Percentiles rank a stretch among this genome's conserved stretches.
Conservation (phyloP, 352 stramenopile genomes). For the Phytophthora foliorum region DNA sequence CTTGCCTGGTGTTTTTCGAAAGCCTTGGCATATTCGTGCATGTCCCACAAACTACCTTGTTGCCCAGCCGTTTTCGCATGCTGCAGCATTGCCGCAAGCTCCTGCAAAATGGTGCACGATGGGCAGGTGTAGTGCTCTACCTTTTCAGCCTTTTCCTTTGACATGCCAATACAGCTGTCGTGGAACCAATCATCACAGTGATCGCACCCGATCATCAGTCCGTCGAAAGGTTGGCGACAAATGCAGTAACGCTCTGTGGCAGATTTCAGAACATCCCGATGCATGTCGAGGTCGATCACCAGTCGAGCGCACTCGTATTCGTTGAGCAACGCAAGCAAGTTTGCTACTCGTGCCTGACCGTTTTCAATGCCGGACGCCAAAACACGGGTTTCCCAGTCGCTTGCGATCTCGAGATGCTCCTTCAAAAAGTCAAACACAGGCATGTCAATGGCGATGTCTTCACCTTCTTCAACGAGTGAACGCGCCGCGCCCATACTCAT, state of each 20-base stretch:
- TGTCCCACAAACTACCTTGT: slow-evolving; percentile 84
- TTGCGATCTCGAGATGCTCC: slow-evolving; percentile 80
- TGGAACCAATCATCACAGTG: slow-evolving; percentile 93
- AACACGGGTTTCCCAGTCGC: slow-evolving; percentile 85
- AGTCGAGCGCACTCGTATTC: slow-evolving; percentile 84
- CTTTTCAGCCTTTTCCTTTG: slow-evolving; percentile 94
- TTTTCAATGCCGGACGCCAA: slow-evolving; percentile 80
- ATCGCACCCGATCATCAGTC: slow-evolving; percentile 92
- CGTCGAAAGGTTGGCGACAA: slow-evolving; percentile 92
- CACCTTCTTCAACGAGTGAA: slow-evolving; percentile 82
- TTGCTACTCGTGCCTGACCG: slow-evolving; percentile 79
- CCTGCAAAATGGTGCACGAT: slow-evolving; percentile 93
- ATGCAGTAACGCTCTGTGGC: slow-evolving; percentile 93
- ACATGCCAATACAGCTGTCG: slow-evolving; percentile 91
- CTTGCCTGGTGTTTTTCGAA: slow-evolving; percentile 86
- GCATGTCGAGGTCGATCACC: slow-evolving; percentile 90
- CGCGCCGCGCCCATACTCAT: slow-evolving; percentile 70
- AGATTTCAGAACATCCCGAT: slow-evolving; percentile 92
- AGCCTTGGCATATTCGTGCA: slow-evolving; percentile 84
- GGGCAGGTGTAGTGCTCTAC: slow-evolving; percentile 97
- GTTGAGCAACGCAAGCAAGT: slow-evolving; percentile 73
- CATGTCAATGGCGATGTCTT: slow-evolving; percentile 80
- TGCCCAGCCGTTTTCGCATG: slow-evolving; percentile 51
- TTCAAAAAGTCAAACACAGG: slow-evolving; percentile 84
- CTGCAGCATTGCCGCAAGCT: slow-evolving; percentile 77